Conservation (phyloP, 106 monocot species). For the Iris macrosiphon region DNA sequence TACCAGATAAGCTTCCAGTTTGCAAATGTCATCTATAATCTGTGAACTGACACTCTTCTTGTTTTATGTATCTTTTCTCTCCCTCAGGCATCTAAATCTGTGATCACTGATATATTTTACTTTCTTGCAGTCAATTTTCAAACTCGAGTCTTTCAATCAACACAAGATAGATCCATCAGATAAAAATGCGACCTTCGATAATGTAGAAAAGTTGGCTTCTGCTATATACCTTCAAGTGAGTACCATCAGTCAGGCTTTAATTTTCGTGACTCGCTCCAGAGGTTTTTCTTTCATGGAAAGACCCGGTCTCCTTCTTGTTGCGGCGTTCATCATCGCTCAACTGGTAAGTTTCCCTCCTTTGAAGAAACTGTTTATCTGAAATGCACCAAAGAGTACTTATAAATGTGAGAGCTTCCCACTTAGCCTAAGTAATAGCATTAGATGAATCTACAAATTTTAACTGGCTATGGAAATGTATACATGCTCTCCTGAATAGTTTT, state of each 20-base stretch:
- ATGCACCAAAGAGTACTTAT: too few relatives aligned
- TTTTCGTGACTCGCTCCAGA: conserved; percentile 56
- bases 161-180: conserved; percentile 16
- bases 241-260: conserved; percentile 53
- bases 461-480: too few relatives aligned
- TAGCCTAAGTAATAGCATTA: too few relatives aligned
- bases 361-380: too few relatives aligned
- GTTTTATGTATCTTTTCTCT: not conserved
- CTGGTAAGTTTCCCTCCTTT: conserved; percentile 24
- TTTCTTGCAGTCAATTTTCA: conserved; percentile 27
- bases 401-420: too few relatives aligned
- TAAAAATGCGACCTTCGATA: not conserved
- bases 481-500: too few relatives aligned
- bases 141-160: conserved; percentile 23
- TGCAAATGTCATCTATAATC: too few relatives aligned
- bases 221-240: conserved; percentile 62
- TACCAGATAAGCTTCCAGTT: conserved; percentile 2
- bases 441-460: too few relatives aligned
- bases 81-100: not conserved
- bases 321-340: conserved; percentile 47
- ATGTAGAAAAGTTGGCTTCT: conserved; percentile 29
- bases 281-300: conserved; percentile 41
- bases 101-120: not conserved
- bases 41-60: too few relatives aligned
- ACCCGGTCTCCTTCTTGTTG: conserved; percentile 42